Conservation (phyloP, 1,139 yeast species). For the Pichia sp. region DNA sequence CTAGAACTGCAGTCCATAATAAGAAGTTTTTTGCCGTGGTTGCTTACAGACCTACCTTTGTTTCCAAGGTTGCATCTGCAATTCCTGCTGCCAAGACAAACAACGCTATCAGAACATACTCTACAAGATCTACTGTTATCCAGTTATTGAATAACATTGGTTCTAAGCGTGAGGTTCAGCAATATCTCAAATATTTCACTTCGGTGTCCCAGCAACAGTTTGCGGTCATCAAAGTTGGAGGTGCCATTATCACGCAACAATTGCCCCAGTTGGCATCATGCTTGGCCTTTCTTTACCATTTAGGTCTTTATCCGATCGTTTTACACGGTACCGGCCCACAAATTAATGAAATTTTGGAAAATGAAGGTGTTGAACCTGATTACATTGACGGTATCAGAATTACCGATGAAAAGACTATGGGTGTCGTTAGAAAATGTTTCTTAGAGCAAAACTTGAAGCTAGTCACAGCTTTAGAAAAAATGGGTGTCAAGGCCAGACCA, state of each 20-base stretch:
- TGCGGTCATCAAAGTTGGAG: constrained; percentile 98
- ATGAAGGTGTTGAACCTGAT: constrained; percentile 92
- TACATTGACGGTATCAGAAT: constrained; percentile 95
- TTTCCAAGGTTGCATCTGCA: background rate
- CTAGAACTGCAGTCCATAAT: background rate
- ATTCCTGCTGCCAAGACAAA: background rate
- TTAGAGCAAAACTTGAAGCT: constrained; percentile 88
- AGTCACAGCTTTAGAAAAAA: constrained; percentile 90
- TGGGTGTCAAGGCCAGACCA: constrained; percentile 98
- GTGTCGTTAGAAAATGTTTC: constrained; percentile 91
- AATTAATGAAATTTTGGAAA: constrained; percentile 86
- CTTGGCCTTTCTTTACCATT: constrained; percentile 91
- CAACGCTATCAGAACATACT: constrained; percentile 22
- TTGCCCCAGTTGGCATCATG: constrained; percentile 91
- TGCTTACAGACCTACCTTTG: constrained; percentile 4
- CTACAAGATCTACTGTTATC: constrained; percentile 90
- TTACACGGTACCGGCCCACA: constrained; percentile 99
- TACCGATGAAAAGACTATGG: constrained; percentile 92
- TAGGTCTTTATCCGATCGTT: constrained; percentile 93
- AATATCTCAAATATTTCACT: constrained; percentile 90
- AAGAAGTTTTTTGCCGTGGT: constrained; percentile 9
- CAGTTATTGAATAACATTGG: constrained; percentile 93
- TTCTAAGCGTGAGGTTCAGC: constrained; percentile 95
- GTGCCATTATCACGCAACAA: constrained; percentile 95
- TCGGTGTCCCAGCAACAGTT: constrained; percentile 94